A percentile compares a stretch with the other conserved stretches of the same genome.
Evolutionary conservation across 1,139 yeast genomes (phyloP).

Genomic region (Taphrina deformans): DNA sequence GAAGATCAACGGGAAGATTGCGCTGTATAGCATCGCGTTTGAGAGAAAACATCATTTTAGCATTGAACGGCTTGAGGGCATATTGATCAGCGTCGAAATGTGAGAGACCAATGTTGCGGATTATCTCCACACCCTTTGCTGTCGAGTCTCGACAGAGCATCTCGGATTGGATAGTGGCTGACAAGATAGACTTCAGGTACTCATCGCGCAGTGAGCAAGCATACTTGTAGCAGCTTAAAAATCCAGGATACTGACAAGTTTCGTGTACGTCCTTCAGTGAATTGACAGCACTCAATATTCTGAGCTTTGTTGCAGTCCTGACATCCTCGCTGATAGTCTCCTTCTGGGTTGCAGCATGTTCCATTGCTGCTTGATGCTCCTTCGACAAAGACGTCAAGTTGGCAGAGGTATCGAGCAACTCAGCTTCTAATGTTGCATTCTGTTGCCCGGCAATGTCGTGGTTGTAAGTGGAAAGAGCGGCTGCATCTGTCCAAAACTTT

Average conservation of each 20-base stretch:
- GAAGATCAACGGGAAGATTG: constrained; percentile 9
- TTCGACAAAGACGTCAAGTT: neutral
- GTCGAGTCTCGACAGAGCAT: constrained; percentile 6
- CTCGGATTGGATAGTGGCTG: constrained; percentile 15
- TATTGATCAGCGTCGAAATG: constrained; percentile 19
- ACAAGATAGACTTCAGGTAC: constrained; percentile 14
- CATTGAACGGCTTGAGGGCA: constrained; percentile 15
- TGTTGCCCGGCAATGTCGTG: constrained; percentile 56
- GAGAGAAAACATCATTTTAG: constrained; percentile 72
- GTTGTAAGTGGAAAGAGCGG: constrained; percentile 61
- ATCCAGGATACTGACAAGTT: constrained; percentile 7
- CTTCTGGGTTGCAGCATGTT: constrained; percentile 1
- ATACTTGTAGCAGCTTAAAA: constrained; percentile 6
- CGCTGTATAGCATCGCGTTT: constrained; percentile 52
- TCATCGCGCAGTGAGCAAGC: constrained; percentile 3
- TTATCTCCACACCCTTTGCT: constrained; percentile 13
- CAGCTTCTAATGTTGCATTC: constrained; percentile 51
- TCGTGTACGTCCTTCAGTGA: neutral
- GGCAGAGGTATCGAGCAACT: constrained; percentile 35
- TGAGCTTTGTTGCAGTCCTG: neutral
- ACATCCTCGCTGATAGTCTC: constrained; percentile 21
- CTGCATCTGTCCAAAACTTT: constrained; percentile 68
- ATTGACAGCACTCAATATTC: neutral
- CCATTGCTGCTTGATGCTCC: constrained; percentile 5
- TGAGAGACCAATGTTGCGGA: constrained; percentile 17